Evolutionary conservation across 805 yeast genomes (phyloP), one percentile per base, ranked within the genome.

Genomic region (Wickerhamia fluorescens): DNA sequence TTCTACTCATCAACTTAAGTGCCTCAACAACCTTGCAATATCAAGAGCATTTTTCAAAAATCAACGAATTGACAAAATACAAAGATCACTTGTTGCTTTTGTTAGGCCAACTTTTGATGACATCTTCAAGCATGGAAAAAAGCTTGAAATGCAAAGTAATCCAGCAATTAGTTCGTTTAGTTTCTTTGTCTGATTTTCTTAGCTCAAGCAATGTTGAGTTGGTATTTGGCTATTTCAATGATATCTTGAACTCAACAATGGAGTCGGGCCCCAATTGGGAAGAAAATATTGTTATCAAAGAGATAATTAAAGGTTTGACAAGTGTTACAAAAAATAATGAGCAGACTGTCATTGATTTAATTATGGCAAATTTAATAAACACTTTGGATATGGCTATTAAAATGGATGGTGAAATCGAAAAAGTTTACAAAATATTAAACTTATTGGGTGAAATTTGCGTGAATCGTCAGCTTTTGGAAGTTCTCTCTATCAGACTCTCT

Each of bases 1-100:
- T 58, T 4, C 44, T 56, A 10, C 14, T 30, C 19, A 8, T 66
- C 39, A 65, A 58, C 7, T 41, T 56, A 10, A 14, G 30, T 14
- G 5, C 29, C 8, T 38, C 39, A 7, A 28, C 35, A 6, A 27
- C 34, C 13, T 14, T 27, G 5, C 27, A 27, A 14, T 47, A 37
- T 28, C 42, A 31, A 28, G 39, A 27, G 17, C 42, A 22, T 16
- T 44, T 43, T 23, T 20, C 37, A 6, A 14, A 29, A 16, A 37
- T 38, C 14, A 69, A 66, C 36, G 53, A 63, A 6, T 49, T 83
- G 29, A 40, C 52, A 10, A 40, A 49, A 6, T 71, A 58, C 49
- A 77, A 81, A 37, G 95, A 87, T 43, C 75, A 75, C 22, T 58
- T 88, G 10, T 54, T 87, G 17, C 72, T 77, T 30, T 58, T 79